Evolutionary conservation across 1,284 basidiomycete genomes (phyloP), one percentile per base, ranked within the genome.

Genomic region (Prillingera fragicola): DNA sequence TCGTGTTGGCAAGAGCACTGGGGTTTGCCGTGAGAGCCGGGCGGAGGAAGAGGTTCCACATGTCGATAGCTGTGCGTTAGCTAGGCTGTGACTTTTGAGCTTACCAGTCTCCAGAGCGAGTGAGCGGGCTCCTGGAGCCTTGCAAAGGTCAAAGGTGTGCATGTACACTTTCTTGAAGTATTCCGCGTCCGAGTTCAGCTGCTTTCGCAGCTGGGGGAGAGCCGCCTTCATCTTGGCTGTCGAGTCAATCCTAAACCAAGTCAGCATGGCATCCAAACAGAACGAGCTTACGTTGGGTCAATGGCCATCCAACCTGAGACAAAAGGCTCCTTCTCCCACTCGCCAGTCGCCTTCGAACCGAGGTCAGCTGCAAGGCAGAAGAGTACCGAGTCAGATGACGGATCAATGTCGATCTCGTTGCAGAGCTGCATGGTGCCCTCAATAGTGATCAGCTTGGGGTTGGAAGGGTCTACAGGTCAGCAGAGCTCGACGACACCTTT

Each of bases 81-180:
- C 33, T 19, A 26, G 13, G n/a, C 28, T 21, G 13, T 7, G 14
- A 18, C 36, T 37, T 15, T 21, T 63, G 77, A 44, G 52, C 68
- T 54, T 28, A 71, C 65, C 65, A 80, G 83, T 62, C 15, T 72
- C 69, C 23, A 72, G 55, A 9, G 50, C 63, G 31, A 78, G 54
- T 22, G 72, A 73, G 52, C 77, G 73, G 27, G 77, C 74, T 0
- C 90, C 90, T 43, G 85, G 81, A 15, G 75, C 67, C 48, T n/a
- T 81, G 21, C 83, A 85, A 69, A 96, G 88, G 50, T 84, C 80
- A 62, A 96, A 98, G 0, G 88, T 86, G 69, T 84, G 85, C 55
- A 79, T 80, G 73, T 97, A 98, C 9, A 96, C 87, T 53, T 82
- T 80, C 52, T 79, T 80, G 73, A 94, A 97, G 70, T 89, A 89